Percentiles rank a stretch among this genome's conserved stretches.
These are phyloP conservation scores for Xylaria acuta DNA, from an alignment of 495 filamentous ascomycete species.

Conservation along the genomic window DNA sequence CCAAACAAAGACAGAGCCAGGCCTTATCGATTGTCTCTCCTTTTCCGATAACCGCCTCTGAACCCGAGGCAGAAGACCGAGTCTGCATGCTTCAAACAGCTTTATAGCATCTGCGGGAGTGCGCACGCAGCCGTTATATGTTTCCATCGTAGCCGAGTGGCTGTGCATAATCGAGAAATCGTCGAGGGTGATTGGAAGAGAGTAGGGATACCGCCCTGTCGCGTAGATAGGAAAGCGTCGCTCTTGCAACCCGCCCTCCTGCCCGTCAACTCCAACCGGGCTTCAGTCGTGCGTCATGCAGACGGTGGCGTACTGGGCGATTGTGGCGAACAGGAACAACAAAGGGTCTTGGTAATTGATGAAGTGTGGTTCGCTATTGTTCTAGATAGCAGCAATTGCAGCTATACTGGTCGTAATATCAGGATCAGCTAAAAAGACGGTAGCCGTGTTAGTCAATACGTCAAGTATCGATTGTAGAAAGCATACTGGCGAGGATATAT, in stretches of 20 bases:
- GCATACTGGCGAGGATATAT: no score
- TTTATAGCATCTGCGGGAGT: conserved; percentile 95
- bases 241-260: conserved; percentile 34
- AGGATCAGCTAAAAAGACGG: neutral
- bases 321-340: neutral
- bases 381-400: neutral
- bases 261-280: conserved; percentile 33
- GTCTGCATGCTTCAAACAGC: conserved; percentile 92
- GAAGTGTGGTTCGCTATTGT: neutral
- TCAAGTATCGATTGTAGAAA: no score
- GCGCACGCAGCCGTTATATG: conserved; percentile 90
- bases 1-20: conserved; percentile 98
- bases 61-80: conserved; percentile 88
- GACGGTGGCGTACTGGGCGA: conserved; percentile 27
- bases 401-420: neutral
- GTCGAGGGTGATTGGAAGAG: neutral
- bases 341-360: neutral
- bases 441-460: neutral
- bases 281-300: conserved; percentile 37
- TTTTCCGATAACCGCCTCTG: conserved; percentile 95
- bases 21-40: conserved; percentile 91
- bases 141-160: conserved; percentile 73
- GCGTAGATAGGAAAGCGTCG: conserved; percentile 23
- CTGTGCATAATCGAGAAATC: neutral
- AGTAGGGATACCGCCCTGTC: neutral